These are phyloP conservation scores for Xylariaceae sp. DNA, from an alignment of 2,329 filamentous ascomycete genomes.

Conservation along the genomic window DNA sequence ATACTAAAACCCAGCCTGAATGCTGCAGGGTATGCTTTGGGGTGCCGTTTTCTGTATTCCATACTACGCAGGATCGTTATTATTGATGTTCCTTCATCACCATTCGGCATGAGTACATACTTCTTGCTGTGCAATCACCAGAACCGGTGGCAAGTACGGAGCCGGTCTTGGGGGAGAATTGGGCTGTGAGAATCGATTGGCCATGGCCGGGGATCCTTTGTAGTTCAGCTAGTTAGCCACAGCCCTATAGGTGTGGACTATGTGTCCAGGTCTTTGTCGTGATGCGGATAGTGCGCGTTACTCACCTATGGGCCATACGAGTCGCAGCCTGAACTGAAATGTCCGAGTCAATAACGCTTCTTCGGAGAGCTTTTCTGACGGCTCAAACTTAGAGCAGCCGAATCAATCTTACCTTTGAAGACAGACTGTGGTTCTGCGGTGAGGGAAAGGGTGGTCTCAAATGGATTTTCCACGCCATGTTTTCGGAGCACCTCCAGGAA, in stretches of 20 bases:
- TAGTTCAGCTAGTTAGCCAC: constrained; percentile 2
- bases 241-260: not conserved
- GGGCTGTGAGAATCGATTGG: constrained; percentile 59
- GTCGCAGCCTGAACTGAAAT: constrained; percentile 86
- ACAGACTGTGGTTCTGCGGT: constrained; percentile 77
- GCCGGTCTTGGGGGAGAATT: constrained; percentile 19
- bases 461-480: constrained; percentile 54
- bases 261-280: not conserved
- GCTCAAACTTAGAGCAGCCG: no score
- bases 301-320: constrained; percentile 67
- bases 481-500: constrained; percentile 48
- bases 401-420: constrained; percentile 35
- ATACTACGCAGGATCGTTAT: constrained; percentile 35
- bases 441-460: constrained; percentile 50
- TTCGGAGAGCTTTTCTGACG: not conserved
- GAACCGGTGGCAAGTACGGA: constrained; percentile 64
- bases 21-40: constrained; percentile 82
- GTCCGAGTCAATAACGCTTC: not conserved
- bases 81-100: not conserved
- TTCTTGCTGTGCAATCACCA: constrained; percentile 74
- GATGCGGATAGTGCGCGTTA: not conserved
- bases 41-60: constrained; percentile 92
- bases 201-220: constrained; percentile 74
- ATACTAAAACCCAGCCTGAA: constrained; percentile 81
- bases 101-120: constrained; percentile 3